Evolutionary conservation across 352 stramenopile genomes (phyloP), one percentile per base, ranked within the genome.

Genomic region (Plasmopara halstedii): DNA sequence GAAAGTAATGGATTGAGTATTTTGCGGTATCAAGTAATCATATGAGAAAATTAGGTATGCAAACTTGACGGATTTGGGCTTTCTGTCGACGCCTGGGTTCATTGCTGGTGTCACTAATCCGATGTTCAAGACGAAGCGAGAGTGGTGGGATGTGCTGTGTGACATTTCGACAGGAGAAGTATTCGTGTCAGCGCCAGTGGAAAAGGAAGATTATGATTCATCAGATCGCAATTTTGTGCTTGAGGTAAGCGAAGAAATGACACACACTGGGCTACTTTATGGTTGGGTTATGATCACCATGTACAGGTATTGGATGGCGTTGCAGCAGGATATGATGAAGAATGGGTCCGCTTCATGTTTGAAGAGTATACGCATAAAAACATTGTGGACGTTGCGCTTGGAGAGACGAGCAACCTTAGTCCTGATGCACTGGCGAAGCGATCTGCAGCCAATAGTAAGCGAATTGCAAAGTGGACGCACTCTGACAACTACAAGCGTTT

Each of bases 61-160:
- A 11, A 95, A 94, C 39, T 45, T 96, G 14, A 94, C 83, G 7
- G 85, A 96, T 58, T 58, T 96, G 42, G 74, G 70, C 27, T 95
- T 96, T 49, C 48, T 96, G 19, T 69, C 67, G 0, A 87, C 70
- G 14, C 80, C 82, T 0, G 85, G 85, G 1, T 96, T 79, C 62
- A 91, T 95, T 53, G 86, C 86, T 23, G 86, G 86, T 2, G 85
- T 95, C 46, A 96, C 84, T 14, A 96, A 96, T 44, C 85, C 85
- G 1, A 95, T 96, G 84, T 96, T 96, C 52, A 92, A 94, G 54
- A 83, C 77, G 42, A 91, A 93, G 53, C 68, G 70, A 17, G 84
- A 95, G 40, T 96, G 85, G 85, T 96, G 85, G 85, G 85, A 96
- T 50, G 71, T 96, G 17, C 57, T 95, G 18, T 93, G 81, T 32